Base-by-base conservation (phyloP, 2,329 filamentous ascomycete genomes). In the Stagonosporopsis cucurbitacearum region DNA sequence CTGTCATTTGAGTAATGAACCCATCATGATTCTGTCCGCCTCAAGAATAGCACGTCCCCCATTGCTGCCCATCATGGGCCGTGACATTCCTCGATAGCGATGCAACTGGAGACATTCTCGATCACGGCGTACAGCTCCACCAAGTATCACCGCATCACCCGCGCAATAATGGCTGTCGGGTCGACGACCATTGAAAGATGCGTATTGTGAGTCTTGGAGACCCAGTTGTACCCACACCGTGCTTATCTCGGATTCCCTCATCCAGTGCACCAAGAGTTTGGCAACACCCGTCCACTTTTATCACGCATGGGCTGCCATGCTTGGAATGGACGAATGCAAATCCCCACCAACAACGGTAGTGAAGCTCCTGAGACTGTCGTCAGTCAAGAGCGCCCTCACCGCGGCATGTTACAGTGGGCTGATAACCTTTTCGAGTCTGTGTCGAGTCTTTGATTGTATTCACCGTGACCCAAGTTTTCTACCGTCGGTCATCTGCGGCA, bases 201-300 rank as follows among this genome's bases (percentile, higher is more conserved):
- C 66, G 65, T 60, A 65, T 55, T 59, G 57, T 44, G 59, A 63
- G 63, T 60, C 61, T 66, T 64, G 59, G 65, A 55, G 49, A 56
- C 68, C 70, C 70, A 70, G 56, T 66, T 71, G 60, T 72, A 72
- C 66, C 69, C 70, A 72, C 69, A 63, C 37, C 63, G 55, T 64
- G 44, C 63, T 72, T 72, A 72, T 73, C 70, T 70, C 62, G 65
- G 63, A 60, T 66, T 70, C 42, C 65, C 66, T 67, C 50, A 68
- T 68, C 54, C 58, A 69, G 62, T 41, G 56, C 60, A 51, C 65
- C 60, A 64, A 60, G 59, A 51, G 50, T 60, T 58, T 64, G 62
- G 57, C 61, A 62, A 58, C 51, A 56, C 52, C 54, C 48, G 61
- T 65, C 69, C 69, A 72, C 68, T 72, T 71, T 71, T 72, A 59